Evolutionary conservation across 805 yeast species (phyloP), one percentile per base, ranked within the genome.

Genomic region (Hemisphaericaspora nanyangensis): DNA sequence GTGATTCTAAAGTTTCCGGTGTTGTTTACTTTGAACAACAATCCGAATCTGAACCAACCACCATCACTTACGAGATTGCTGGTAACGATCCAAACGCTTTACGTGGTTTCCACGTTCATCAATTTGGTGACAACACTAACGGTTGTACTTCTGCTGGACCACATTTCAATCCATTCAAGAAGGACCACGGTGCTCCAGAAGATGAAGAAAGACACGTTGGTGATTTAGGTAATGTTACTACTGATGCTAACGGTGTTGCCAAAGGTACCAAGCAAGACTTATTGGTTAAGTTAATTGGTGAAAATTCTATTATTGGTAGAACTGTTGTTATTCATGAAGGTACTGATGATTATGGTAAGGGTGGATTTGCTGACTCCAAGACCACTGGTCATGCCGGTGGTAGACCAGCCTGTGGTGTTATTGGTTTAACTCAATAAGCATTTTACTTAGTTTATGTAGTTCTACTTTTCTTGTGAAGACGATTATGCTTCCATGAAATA

Each of bases 131-230:
- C 76, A 88, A 87, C 81, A 88, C 99, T 70, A 93, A 93, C 66
- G 99, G 99, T 51, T 93, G 99, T 74, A 91, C 96, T 45, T 86
- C 96, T 51, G 96, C 97, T 39, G 97, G 97, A 60, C 96, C 96
- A 44, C 97, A 90, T 73, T 89, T 88, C 79, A 69, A 90, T 78
- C 96, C 96, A 52, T 84, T 83, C 63, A 75, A 78, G 46, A 84
- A 85, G 75, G 78, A 78, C 51, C 97, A 89, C 65, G 97, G 97
- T 73, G 89, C 90, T 41, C 96, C 96, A 68, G 79, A 78, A 55
- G 95, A 84, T 54, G 80, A 75, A 49, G 66, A 55, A 45, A 79
- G 91, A 72, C 96, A 87, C 72, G 93, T 83, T 57, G 99, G 99
- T 69, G 99, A 93, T 67, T 74, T 93, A 66, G 99, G 99, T 67